A percentile compares a stretch with the other conserved stretches of the same genome.
Conservation (phyloP, 73 alveolate genomes). For the Blepharisma stoltei region DNA sequence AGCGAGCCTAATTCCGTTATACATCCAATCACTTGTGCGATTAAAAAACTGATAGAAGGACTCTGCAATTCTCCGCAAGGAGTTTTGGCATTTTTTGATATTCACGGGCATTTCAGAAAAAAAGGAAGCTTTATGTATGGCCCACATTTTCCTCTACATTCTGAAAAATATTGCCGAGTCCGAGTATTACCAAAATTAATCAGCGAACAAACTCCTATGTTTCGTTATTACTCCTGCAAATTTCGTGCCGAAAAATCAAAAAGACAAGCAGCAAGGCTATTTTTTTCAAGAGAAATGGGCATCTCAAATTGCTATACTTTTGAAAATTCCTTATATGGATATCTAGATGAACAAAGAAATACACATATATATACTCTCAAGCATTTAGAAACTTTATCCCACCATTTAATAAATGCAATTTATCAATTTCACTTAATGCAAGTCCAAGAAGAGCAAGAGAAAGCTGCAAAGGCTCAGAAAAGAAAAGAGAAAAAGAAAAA, state of each 20-base stretch:
- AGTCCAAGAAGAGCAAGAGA: background rate
- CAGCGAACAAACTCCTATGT: slow-evolving; percentile 34
- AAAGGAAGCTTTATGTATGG: slow-evolving; percentile 56
- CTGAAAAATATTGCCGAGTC: slow-evolving; percentile 45
- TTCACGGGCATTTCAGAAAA: slow-evolving; percentile 60
- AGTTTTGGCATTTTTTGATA: slow-evolving; percentile 43
- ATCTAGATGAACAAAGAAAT: slow-evolving; percentile 29
- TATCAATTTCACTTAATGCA: background rate
- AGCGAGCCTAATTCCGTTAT: slow-evolving; percentile 73
- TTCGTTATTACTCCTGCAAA: slow-evolving; percentile 45
- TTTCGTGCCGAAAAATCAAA: slow-evolving; percentile 48
- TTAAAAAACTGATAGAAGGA: slow-evolving; percentile 30
- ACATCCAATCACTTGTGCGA: slow-evolving; percentile 32
- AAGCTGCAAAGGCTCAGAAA: background rate
- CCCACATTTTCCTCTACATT: slow-evolving; percentile 59
- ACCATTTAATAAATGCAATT: background rate
- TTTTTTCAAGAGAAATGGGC: slow-evolving; percentile 41
- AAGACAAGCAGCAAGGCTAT: slow-evolving; percentile 50
- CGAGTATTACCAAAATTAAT: slow-evolving; percentile 52
- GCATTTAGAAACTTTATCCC: background rate
- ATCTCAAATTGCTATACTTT: slow-evolving; percentile 50
- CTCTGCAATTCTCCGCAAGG: background rate
- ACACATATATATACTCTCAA: slow-evolving; percentile 36
- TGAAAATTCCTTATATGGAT: slow-evolving; percentile 51
- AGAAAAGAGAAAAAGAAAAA: background rate